Percentiles rank a stretch among this genome's conserved stretches.
These are phyloP conservation scores for Aspergillus sojae DNA, from an alignment of 2,329 filamentous ascomycete species.

Conservation along the genomic window DNA sequence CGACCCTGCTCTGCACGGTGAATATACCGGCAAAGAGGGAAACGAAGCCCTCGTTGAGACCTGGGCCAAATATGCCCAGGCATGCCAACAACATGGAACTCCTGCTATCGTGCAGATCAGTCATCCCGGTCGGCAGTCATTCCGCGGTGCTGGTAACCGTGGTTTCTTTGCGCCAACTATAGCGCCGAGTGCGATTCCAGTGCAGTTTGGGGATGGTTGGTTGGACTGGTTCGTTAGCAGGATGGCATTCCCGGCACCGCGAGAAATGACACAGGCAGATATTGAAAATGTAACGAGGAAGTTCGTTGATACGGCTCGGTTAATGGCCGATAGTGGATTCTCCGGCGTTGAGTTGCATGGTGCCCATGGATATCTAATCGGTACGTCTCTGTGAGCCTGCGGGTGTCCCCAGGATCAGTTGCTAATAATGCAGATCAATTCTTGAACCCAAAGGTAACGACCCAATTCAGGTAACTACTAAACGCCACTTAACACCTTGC, in stretches of 20 bases:
- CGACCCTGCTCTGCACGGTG: constrained; percentile 31
- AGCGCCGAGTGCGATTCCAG: constrained; percentile 44
- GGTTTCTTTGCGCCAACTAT: constrained; percentile 33
- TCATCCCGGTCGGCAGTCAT: constrained; percentile 50
- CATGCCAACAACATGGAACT: constrained; percentile 42
- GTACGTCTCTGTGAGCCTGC: constrained; percentile 32
- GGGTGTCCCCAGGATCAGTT: neutral
- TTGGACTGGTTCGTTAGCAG: constrained; percentile 35
- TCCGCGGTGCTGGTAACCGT: constrained; percentile 43
- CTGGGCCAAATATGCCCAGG: constrained; percentile 34
- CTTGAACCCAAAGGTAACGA: constrained; percentile 38
- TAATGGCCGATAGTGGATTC: constrained; percentile 55
- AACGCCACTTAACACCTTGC: neutral
- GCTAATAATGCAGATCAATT: constrained; percentile 35
- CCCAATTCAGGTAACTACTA: neutral
- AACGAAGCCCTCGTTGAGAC: constrained; percentile 21
- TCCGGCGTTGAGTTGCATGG: constrained; percentile 58
- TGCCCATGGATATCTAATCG: constrained; percentile 55
- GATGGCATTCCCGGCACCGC: constrained; percentile 52
- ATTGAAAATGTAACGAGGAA: constrained; percentile 56
- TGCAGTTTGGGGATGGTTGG: constrained; percentile 42
- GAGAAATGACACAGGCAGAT: constrained; percentile 58
- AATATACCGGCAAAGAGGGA: constrained; percentile 28
- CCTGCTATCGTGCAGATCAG: constrained; percentile 49
- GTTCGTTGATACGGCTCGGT: constrained; percentile 57